A percentile compares a stretch with the other conserved stretches of the same genome.
phyloP scores from a whole-genome alignment of 495 filamentous ascomycete genomes.

The Penicillium silybi region DNA sequence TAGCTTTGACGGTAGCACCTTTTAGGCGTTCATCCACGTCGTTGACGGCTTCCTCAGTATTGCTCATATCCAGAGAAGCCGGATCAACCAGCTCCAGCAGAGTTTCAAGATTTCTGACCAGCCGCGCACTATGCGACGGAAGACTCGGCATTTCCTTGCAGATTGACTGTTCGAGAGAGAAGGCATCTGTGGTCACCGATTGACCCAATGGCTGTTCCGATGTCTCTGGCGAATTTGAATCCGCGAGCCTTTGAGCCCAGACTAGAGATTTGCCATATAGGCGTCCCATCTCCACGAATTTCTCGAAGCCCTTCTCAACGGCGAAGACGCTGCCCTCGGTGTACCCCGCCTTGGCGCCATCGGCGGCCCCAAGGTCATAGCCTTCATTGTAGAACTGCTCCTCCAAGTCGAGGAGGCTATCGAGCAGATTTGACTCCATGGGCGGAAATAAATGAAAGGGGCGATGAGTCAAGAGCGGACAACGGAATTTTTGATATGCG shows the following conservation, averaged over 20 bases:
- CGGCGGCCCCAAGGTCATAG: conserved; percentile 66
- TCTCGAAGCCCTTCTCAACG: conserved; percentile 89
- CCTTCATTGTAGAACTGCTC: conserved; percentile 84
- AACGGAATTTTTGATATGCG: conserved; percentile 21
- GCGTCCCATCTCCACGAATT: conserved; percentile 73
- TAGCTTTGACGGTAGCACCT: conserved; percentile 72
- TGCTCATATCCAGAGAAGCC: conserved; percentile 69
- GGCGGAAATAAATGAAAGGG: not conserved
- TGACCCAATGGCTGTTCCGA: conserved; percentile 10
- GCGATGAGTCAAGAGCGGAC: conserved; percentile 1
- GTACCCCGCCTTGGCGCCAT: conserved; percentile 75
- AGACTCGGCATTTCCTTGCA: conserved; percentile 45
- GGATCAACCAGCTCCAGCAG: conserved; percentile 76
- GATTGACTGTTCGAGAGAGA: conserved; percentile 28
- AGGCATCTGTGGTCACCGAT: conserved; percentile 6
- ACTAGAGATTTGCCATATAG: conserved; percentile 78
- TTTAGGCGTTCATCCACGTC: conserved; percentile 83
- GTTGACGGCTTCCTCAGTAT: conserved; percentile 78
- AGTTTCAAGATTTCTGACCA: conserved; percentile 67
- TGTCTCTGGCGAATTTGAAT: conserved; percentile 17
- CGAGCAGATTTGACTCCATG: conserved; percentile 58
- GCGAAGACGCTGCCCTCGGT: conserved; percentile 88
- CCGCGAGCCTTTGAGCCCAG: conserved; percentile 64
- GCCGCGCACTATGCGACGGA: conserved; percentile 52
- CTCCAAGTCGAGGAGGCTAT: conserved; percentile 72